Percentiles rank a stretch among this genome's conserved stretches.
Conservation (phyloP, 2,329 filamentous ascomycete species). For the Diaporthe citriasiana region DNA sequence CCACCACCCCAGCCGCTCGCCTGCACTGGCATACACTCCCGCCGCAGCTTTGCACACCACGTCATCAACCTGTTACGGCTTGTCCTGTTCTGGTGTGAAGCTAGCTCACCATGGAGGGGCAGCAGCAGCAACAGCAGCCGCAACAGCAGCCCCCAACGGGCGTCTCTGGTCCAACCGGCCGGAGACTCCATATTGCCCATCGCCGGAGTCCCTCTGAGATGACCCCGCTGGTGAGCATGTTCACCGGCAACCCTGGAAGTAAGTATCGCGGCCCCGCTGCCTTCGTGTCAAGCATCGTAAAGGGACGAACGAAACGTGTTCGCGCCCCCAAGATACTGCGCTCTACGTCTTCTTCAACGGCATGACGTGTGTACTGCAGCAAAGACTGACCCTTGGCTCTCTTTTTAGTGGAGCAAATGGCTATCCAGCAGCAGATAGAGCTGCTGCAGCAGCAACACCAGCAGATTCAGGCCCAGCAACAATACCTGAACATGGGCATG, state of each 20-base stretch:
- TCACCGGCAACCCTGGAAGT: constrained; percentile 72
- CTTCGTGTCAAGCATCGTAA: not conserved
- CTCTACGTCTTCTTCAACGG: not conserved
- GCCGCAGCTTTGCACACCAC: constrained; percentile 62
- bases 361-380: not conserved
- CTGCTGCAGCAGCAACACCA: constrained; percentile 97
- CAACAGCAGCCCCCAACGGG: constrained; percentile 63
- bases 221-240: constrained; percentile 97
- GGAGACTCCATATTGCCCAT: constrained; percentile 96
- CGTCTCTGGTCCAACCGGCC: constrained; percentile 82
- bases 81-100: constrained; percentile 21
- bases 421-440: constrained; percentile 98
- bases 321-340: not conserved
- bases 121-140: constrained; percentile 72
- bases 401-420: constrained; percentile 89
- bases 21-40: constrained; percentile 48
- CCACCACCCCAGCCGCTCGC: constrained; percentile 27
- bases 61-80: constrained; percentile 39
- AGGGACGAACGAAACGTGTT: constrained; percentile 8
- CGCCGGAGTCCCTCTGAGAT: constrained; percentile 96
- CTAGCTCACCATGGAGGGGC: constrained; percentile 70
- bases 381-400: constrained; percentile 39
- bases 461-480: constrained; percentile 96
- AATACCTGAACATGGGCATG: constrained; percentile 98
- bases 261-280: constrained; percentile 56